Percentiles rank a stretch among this genome's conserved stretches.
phyloP scores from a whole-genome alignment of 2,329 filamentous ascomycete genomes.

The Exserohilum turcica region DNA sequence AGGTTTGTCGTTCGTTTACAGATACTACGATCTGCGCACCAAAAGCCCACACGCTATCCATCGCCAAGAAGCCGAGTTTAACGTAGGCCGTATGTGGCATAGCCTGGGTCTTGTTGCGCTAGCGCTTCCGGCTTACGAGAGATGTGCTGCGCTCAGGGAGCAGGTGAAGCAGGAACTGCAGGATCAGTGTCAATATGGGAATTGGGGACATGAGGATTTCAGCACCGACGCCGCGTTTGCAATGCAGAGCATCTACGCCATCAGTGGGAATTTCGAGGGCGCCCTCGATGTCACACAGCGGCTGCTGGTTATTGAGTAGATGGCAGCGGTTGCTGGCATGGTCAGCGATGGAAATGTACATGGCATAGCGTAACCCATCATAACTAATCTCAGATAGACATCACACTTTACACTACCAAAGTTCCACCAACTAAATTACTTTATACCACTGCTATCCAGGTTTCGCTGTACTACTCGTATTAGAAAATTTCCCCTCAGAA shows the following conservation, averaged over 20 bases:
- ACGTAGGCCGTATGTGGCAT: conserved; percentile 77
- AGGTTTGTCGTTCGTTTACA: conserved; percentile 78
- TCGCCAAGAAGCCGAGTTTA: conserved; percentile 79
- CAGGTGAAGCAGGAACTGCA: conserved; percentile 43
- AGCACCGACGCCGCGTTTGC: conserved; percentile 75
- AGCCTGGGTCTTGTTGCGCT: conserved; percentile 73
- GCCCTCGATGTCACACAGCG: conserved; percentile 66
- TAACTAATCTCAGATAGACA: too few relatives aligned
- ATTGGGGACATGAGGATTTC: conserved; percentile 62
- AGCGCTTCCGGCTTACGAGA: conserved; percentile 73
- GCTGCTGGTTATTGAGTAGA: conserved; percentile 55
- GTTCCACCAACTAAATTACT: too few relatives aligned
- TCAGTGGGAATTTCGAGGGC: conserved; percentile 65
- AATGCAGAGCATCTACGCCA: conserved; percentile 68
- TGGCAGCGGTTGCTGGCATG: too few relatives aligned
- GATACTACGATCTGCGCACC: conserved; percentile 69
- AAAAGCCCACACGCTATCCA: conserved; percentile 52
- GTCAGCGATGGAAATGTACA: too few relatives aligned
- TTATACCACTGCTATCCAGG: too few relatives aligned
- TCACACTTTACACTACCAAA: too few relatives aligned
- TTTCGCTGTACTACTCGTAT: too few relatives aligned
- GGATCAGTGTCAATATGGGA: conserved; percentile 30
- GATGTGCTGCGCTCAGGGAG: conserved; percentile 58
- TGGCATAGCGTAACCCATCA: too few relatives aligned
- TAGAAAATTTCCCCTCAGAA: too few relatives aligned